Evolutionary conservation across 2,329 filamentous ascomycete genomes (phyloP).

Genomic region (Sclerotinia trifoliorum): DNA sequence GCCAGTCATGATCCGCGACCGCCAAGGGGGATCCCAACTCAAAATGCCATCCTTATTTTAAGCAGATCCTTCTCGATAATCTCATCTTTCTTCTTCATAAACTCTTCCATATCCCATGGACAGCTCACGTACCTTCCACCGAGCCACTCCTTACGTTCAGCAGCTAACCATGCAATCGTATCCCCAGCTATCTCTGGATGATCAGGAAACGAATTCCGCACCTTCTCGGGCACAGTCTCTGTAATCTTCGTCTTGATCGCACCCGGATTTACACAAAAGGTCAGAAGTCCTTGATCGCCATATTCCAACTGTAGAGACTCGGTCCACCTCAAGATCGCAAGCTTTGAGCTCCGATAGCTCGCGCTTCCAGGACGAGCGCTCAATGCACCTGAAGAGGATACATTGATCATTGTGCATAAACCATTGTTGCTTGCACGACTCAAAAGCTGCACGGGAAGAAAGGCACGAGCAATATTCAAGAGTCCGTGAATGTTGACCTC

Average conservation of each 20-base stretch:
- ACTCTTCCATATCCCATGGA: constrained; percentile 50
- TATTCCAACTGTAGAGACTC: constrained; percentile 51
- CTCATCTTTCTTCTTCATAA: constrained; percentile 45
- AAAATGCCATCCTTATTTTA: constrained; percentile 39
- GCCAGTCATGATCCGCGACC: not conserved
- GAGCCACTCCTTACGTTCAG: constrained; percentile 48
- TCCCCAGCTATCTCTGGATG: constrained; percentile 39
- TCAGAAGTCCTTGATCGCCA: constrained; percentile 44
- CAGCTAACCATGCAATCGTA: constrained; percentile 46
- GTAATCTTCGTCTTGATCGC: constrained; percentile 41
- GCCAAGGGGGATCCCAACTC: not conserved
- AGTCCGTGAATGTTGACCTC: constrained; percentile 31
- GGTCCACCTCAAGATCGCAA: constrained; percentile 50
- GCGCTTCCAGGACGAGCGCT: constrained; percentile 41
- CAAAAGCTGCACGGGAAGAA: constrained; percentile 29
- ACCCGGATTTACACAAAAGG: constrained; percentile 45
- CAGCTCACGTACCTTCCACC: constrained; percentile 46
- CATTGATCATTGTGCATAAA: constrained; percentile 48
- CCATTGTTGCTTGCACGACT: constrained; percentile 24
- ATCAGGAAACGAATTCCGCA: constrained; percentile 5
- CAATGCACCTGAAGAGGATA: constrained; percentile 47
- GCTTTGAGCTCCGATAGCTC: constrained; percentile 49
- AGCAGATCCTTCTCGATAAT: constrained; percentile 43
- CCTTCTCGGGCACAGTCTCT: constrained; percentile 27
- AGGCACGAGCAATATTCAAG: constrained; percentile 25